A percentile compares a stretch with the other conserved stretches of the same genome.
Evolutionary conservation across 2,329 filamentous ascomycete genomes (phyloP).

Genomic region (Cladophialophora exuberans): DNA sequence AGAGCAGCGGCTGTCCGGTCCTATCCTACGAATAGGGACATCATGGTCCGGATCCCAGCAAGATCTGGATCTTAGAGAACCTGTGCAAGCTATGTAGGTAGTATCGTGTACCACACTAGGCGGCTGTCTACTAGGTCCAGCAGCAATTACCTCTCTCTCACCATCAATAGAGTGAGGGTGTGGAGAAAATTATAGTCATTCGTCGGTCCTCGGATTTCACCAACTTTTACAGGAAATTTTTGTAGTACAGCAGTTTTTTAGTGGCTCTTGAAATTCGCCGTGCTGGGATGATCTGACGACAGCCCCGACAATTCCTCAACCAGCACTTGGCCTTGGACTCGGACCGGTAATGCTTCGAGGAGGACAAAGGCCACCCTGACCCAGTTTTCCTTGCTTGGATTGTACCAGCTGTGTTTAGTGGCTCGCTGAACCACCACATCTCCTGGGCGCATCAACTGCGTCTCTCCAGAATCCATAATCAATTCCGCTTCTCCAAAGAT

Average conservation of each 20-base stretch:
- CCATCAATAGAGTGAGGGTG: not conserved
- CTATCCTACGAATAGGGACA: not conserved
- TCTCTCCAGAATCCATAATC: conserved; percentile 54
- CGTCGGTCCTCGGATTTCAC: not conserved
- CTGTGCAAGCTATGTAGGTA: not conserved
- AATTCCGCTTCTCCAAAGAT: conserved; percentile 58
- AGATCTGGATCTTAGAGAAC: not conserved
- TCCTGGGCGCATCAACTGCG: conserved; percentile 49
- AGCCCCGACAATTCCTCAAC: not conserved
- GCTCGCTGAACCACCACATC: conserved; percentile 60
- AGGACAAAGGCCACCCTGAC: conserved; percentile 7
- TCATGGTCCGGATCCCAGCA: not conserved
- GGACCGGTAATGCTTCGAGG: not conserved
- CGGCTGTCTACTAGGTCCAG: not conserved
- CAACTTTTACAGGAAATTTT: not conserved
- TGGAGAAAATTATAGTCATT: not conserved
- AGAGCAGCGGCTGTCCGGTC: not conserved
- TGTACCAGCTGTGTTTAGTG: conserved; percentile 43
- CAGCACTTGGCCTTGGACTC: not conserved
- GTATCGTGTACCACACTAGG: not conserved
- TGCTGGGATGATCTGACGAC: not conserved
- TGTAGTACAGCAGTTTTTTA: not conserved
- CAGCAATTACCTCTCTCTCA: not conserved
- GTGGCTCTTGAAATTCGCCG: not conserved
- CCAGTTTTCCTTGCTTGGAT: conserved; percentile 34